Base-by-base conservation (phyloP, 352 stramenopile species). In the Aphanomyces invadans region DNA sequence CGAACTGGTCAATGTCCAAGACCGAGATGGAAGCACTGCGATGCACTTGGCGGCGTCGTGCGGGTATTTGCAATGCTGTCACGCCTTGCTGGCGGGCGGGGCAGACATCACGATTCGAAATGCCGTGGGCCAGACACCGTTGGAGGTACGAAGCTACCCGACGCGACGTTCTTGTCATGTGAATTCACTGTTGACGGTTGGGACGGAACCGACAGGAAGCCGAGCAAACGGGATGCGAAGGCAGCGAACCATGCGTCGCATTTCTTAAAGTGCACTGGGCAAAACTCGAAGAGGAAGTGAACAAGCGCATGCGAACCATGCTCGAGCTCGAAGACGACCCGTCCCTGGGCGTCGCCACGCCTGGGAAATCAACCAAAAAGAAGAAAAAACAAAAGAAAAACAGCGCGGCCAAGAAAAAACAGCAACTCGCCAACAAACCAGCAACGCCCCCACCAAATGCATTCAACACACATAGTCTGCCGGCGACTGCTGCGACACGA, bases 41-140 rank as follows among this genome's bases (percentile, higher is more conserved):
- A 91, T 93, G 82, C 84, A 93, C 59, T 71, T 93, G 60, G 82
- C 84, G 0, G 77, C 81, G 21, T 83, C 81, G 1, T 88, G 83
- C 51, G 82, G 84, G 1, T 89, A 93, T 64, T 60, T 91, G 38
- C 55, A 79, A 63, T 91, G 81, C 61, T 80, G 90, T 23, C 86
- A 88, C 70, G 81, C 76, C 21, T 56, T 93, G 33, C 62, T 90
- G 46, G 67, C 67, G 26, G 76, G 74, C 55, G 84, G 81, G 0
- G 82, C 82, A 0, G 82, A 91, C 65, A 87, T 93, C 32, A 91
- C 81, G 26, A 68, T 93, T 23, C 75, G 84, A 21, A 93, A 93
- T 61, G 75, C 73, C 1, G 87, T 90, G 32, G 84, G 84, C 31
- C 82, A 93, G 71, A 93, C 84, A 7, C 77, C 84, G 23, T 62